Base-by-base conservation (phyloP, 495 filamentous ascomycete genomes). In the Rhypophila decipiens region DNA sequence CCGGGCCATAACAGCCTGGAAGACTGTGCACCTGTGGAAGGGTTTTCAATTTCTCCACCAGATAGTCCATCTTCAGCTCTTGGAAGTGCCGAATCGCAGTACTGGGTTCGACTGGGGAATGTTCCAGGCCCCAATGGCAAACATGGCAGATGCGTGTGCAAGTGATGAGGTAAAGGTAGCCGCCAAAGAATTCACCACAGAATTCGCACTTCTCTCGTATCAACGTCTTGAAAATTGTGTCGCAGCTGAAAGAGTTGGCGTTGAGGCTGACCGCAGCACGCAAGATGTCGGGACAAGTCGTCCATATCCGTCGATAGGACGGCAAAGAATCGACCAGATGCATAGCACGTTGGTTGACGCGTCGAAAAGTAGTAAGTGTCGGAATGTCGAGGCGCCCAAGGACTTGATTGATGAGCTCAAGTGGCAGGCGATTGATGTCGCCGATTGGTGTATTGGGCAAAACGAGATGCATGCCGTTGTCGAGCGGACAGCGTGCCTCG, bases 321-420 rank as follows among this genome's bases (percentile, higher is more conserved):
- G 41, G 55, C 10, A 54, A 17, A 4, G 55, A 60, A 36, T 59
- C 49, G 24, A 58, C 57, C 5, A 60, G 18, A 2, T 39, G 5
- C 46, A 51, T 53, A 15, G 57, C 57, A 19, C 57, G 43, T 18
- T 40, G 47, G 39, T 60, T 63, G 18, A 63, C 57, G 23, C 45
- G 54, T 4, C 55, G 52, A 42, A 64, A 58, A n/a, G 9, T 2
- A 11, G 48, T 50, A 22, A 64, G 39, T 3, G 49, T 44, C 3
- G 39, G 49, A 3, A 64, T 4, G 31, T 64, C 60, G 13, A 57
- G 15, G 13, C 15, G 12, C 5, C 34, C n/a, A 4, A 64, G 51
- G 15, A 61, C 22, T 2, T 45, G 12, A 1, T 15, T 42, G 27
- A 52, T 20, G 11, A 60, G 23, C 41, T 60, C 60, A 1, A 34